These are phyloP conservation scores for Pseudopediastrum boryanum DNA, from an alignment of 139 green algal genomes.

Conservation along the genomic window DNA sequence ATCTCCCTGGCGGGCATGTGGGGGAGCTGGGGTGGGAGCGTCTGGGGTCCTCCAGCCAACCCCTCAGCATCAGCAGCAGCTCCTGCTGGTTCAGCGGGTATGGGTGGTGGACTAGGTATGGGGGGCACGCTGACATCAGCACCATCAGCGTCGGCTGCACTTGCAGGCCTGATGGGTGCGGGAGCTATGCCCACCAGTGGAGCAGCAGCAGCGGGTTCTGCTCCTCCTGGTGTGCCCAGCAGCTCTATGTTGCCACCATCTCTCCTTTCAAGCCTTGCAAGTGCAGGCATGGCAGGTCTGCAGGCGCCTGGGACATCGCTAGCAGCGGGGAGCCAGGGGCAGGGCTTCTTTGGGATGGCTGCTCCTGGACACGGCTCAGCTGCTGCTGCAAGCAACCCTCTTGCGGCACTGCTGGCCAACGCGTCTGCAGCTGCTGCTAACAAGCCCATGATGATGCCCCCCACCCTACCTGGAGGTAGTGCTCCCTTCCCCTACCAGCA, in stretches of 20 bases:
- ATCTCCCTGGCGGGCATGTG: too few relatives aligned
- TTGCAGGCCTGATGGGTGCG: background rate
- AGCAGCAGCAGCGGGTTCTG: background rate
- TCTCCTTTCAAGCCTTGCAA: background rate
- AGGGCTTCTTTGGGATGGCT: background rate
- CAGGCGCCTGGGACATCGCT: slow-evolving; percentile 1
- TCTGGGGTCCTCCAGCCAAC: background rate
- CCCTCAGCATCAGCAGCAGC: background rate
- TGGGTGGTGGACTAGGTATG: background rate
- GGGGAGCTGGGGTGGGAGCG: background rate
- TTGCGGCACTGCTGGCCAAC: slow-evolving; percentile 24
- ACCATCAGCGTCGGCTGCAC: slow-evolving; percentile 10
- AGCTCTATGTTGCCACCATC: background rate
- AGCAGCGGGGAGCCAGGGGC: background rate
- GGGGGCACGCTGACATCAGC: background rate
- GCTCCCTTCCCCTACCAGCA: background rate
- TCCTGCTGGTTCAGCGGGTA: background rate
- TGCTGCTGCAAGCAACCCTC: background rate
- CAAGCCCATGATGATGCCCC: slow-evolving; percentile 14
- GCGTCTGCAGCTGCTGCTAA: slow-evolving; percentile 14
- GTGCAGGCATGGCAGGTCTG: background rate
- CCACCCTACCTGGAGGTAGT: background rate
- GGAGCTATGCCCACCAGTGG: background rate
- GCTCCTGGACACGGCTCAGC: background rate
- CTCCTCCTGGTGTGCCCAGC: background rate